A percentile compares a stretch with the other conserved stretches of the same genome.
phyloP scores from a whole-genome alignment of 108 stramenopile genomes.

The Stephanodiscus triporus region DNA sequence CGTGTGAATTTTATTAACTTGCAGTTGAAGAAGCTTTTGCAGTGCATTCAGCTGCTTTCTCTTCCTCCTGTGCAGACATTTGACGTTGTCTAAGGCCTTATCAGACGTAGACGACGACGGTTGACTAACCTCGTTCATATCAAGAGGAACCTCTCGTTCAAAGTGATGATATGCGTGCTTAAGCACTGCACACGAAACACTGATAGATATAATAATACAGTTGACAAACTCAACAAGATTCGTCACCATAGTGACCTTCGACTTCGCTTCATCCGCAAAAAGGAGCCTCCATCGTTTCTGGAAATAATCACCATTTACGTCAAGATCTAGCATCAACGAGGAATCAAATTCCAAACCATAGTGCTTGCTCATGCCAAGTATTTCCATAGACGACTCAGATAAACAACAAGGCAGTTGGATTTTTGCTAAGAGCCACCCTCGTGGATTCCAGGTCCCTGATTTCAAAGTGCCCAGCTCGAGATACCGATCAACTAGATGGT shows the following conservation, averaged over 20 bases:
- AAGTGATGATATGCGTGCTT: conserved; percentile 50
- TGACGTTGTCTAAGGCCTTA: not conserved
- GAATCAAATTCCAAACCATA: conserved; percentile 29
- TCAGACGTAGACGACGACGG: not conserved
- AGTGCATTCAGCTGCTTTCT: conserved; percentile 30
- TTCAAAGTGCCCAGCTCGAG: conserved; percentile 39
- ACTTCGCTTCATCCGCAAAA: conserved; percentile 11
- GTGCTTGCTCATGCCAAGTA: conserved; percentile 27
- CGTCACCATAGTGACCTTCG: conserved; percentile 17
- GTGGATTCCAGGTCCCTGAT: conserved; percentile 40
- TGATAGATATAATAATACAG: conserved; percentile 31
- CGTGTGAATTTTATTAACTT: conserved; percentile 29
- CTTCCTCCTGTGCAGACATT: conserved; percentile 17
- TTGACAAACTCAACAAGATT: conserved; percentile 37
- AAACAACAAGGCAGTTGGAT: conserved; percentile 41
- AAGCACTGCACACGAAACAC: conserved; percentile 35
- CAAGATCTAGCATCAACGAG: conserved; percentile 5
- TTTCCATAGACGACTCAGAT: conserved; percentile 26
- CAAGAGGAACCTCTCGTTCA: conserved; percentile 12
- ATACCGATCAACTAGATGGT: conserved; percentile 41
- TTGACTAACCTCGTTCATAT: not conserved
- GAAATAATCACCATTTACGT: not conserved
- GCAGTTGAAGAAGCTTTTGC: conserved; percentile 44
- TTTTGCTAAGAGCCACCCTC: conserved; percentile 44
- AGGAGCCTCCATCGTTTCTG: conserved; percentile 28